Percentiles rank a stretch among this genome's conserved stretches.
Conservation (phyloP, 2,329 filamentous ascomycete genomes). For the Cladosporium sp. region DNA sequence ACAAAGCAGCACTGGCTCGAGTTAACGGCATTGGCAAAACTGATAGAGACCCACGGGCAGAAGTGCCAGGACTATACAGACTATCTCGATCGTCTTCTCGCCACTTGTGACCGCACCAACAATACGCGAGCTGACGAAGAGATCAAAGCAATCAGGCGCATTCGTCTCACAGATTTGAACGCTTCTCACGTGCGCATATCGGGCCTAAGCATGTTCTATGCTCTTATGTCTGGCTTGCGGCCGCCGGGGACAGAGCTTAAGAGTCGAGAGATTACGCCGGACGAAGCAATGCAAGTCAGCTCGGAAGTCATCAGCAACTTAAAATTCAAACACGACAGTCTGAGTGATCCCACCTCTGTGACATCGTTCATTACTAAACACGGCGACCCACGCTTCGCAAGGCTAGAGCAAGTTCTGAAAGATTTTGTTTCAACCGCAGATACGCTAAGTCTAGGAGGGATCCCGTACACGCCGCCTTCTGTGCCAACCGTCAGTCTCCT, state of each 20-base stretch:
- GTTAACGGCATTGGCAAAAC: background rate
- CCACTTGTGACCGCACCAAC: background rate
- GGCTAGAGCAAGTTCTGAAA: constrained; percentile 10
- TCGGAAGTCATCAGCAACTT: constrained; percentile 10
- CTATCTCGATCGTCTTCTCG: background rate
- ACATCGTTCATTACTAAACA: constrained; percentile 13
- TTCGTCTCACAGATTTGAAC: constrained; percentile 12
- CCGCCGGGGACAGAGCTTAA: background rate
- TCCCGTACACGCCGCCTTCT: constrained; percentile 9
- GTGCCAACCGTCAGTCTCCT: constrained; percentile 1
- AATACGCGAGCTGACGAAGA: background rate
- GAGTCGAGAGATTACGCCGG: constrained; percentile 1
- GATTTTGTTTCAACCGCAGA: constrained; percentile 14
- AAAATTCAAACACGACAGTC: background rate
- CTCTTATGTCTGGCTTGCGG: constrained; percentile 12
- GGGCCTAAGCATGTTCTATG: constrained; percentile 16
- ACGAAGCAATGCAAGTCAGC: constrained; percentile 14
- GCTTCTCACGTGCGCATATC: constrained; percentile 12
- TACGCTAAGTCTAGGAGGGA: background rate
- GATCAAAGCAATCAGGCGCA: constrained; percentile 11
- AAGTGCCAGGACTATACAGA: background rate
- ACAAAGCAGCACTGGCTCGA: constrained; percentile 3
- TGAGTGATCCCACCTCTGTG: constrained; percentile 5
- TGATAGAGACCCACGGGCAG: background rate
- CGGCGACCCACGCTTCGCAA: constrained; percentile 12